Conservation (phyloP, 2,329 filamentous ascomycete species). For the Xylaria multiplex region DNA sequence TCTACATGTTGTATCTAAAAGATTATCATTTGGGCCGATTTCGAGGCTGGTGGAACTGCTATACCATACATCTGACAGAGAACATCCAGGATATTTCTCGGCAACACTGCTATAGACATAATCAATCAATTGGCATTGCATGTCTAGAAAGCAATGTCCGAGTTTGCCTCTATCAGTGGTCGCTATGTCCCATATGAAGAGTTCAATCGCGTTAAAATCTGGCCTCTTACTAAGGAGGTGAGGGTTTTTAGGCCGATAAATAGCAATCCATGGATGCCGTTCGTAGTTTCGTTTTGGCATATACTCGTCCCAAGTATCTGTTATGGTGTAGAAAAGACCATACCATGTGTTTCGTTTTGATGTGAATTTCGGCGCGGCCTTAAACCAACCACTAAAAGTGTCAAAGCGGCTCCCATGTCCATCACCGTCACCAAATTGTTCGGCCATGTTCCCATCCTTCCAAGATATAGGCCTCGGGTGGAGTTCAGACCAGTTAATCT, state of each 20-base stretch:
- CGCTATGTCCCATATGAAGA: slow-evolving; percentile 65
- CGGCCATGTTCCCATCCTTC: slow-evolving; percentile 54
- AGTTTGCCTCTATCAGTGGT: slow-evolving; percentile 42
- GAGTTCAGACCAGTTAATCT: slow-evolving; percentile 43
- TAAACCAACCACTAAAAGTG: slow-evolving; percentile 53
- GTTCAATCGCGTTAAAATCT: slow-evolving; percentile 53
- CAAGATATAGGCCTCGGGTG: slow-evolving; percentile 56
- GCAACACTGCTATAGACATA: slow-evolving; percentile 48
- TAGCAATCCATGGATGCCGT: slow-evolving; percentile 62
- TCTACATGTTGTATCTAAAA: slow-evolving; percentile 56
- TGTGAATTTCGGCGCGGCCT: slow-evolving; percentile 32
- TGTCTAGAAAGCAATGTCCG: slow-evolving; percentile 50
- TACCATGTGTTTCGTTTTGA: slow-evolving; percentile 51
- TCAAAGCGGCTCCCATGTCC: slow-evolving; percentile 38
- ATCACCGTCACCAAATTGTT: slow-evolving; percentile 50
- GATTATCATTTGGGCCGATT: slow-evolving; percentile 46
- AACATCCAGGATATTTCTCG: slow-evolving; percentile 48
- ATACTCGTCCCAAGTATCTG: slow-evolving; percentile 51
- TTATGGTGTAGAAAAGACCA: slow-evolving; percentile 63
- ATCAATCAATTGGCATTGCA: slow-evolving; percentile 58
- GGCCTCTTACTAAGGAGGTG: slow-evolving; percentile 39
- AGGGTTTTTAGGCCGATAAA: slow-evolving; percentile 58
- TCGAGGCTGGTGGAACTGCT: slow-evolving; percentile 46
- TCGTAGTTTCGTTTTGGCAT: slow-evolving; percentile 38
- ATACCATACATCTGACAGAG: slow-evolving; percentile 58